Evolutionary conservation across 306 rosid species (phyloP).

Genomic region (Fragaria ananassa): DNA sequence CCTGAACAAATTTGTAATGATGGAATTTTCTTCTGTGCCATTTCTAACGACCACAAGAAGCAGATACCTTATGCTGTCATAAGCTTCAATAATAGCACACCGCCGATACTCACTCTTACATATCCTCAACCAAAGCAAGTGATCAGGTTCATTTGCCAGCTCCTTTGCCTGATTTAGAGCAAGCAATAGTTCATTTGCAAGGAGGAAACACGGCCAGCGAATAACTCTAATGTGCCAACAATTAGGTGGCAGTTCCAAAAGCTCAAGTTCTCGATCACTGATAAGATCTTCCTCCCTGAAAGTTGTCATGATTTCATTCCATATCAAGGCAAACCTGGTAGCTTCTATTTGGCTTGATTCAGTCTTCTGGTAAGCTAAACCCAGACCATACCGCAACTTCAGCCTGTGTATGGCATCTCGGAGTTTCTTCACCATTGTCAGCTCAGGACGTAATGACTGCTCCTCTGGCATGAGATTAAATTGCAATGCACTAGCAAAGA

Average conservation of each 20-base stretch:
- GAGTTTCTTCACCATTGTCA: slow-evolving; percentile 62
- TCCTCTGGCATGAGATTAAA: slow-evolving; percentile 86
- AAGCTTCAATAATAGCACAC: slow-evolving; percentile 84
- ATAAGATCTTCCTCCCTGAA: slow-evolving; percentile 96
- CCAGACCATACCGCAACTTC: slow-evolving; percentile 82
- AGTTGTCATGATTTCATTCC: slow-evolving; percentile 85
- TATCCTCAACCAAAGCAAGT: slow-evolving; percentile 62
- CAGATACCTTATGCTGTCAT: slow-evolving; percentile 68
- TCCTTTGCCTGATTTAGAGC: slow-evolving; percentile 80
- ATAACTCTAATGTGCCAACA: slow-evolving; percentile 78
- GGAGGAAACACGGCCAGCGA: slow-evolving; percentile 87
- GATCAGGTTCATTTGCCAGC: slow-evolving; percentile 50
- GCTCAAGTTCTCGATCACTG: slow-evolving; percentile 72
- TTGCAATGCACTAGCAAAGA: slow-evolving; percentile 86
- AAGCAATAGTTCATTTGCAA: slow-evolving; percentile 82
- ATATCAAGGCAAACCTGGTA: slow-evolving; percentile 84
- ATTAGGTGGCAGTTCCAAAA: slow-evolving; percentile 77
- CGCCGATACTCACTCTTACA: slow-evolving; percentile 88
- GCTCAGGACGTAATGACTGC: slow-evolving; percentile 26
- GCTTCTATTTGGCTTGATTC: slow-evolving; percentile 81
- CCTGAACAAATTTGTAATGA: slow-evolving; percentile 46
- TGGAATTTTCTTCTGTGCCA: slow-evolving; percentile 53
- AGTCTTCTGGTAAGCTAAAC: slow-evolving; percentile 58
- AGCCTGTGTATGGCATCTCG: slow-evolving; percentile 74
- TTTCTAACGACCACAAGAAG: slow-evolving; percentile 41